Percentiles rank a stretch among this genome's conserved stretches.
Conservation (phyloP, 306 rosid genomes). For the Prunus mume region DNA sequence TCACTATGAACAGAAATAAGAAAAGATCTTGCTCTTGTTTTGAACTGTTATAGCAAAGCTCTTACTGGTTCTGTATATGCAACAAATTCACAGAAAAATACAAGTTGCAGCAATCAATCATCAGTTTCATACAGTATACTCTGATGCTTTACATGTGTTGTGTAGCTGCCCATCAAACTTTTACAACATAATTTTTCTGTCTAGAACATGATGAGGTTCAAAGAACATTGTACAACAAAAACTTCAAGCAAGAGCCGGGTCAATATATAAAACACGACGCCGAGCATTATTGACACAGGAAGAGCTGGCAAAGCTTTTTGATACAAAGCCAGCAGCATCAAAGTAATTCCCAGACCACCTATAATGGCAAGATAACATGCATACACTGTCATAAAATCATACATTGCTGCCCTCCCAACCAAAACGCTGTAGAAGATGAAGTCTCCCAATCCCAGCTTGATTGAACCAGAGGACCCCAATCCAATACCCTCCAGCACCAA, state of each 20-base stretch:
- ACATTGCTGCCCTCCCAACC: slow-evolving; percentile 99
- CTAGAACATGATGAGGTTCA: slow-evolving; percentile 86
- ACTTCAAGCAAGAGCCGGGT: slow-evolving; percentile 80
- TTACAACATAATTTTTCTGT: not conserved
- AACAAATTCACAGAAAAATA: not conserved
- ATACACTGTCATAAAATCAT: slow-evolving; percentile 92
- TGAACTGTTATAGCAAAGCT: not conserved
- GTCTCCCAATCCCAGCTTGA: slow-evolving; percentile 93
- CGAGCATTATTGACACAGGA: slow-evolving; percentile 76
- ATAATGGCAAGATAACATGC: slow-evolving; percentile 95
- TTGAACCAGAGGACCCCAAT: slow-evolving; percentile 84
- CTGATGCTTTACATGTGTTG: not conserved
- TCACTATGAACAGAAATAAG: too few species aligned
- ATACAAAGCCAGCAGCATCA: slow-evolving; percentile 79
- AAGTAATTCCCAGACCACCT: slow-evolving; percentile 91
- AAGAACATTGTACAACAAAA: slow-evolving; percentile 79
- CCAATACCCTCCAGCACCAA: slow-evolving; percentile 86
- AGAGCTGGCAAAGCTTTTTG: slow-evolving; percentile 98
- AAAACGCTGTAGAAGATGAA: slow-evolving; percentile 92
- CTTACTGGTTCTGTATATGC: not conserved
- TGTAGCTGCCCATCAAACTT: not conserved
- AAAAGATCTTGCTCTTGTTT: too few species aligned
- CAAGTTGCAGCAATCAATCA: slow-evolving; percentile 9
- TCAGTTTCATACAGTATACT: not conserved
- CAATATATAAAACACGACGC: slow-evolving; percentile 78